Evolutionary conservation across 768 basidiomycete species (phyloP).

Genomic region (Phylloporus rhodoxanthus): DNA sequence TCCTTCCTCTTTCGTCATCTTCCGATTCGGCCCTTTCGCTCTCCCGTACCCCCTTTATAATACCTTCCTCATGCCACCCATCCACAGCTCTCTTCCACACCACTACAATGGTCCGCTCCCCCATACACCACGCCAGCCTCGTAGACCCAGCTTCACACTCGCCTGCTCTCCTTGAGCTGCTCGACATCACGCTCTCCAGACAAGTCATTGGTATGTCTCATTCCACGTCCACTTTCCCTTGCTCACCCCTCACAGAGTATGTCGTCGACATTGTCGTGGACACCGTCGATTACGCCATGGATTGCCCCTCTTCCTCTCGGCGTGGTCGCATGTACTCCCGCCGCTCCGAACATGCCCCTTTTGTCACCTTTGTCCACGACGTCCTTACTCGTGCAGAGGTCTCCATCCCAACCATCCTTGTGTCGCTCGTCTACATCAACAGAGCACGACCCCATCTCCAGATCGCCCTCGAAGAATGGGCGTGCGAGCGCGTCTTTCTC

Average conservation of each 20-base stretch:
- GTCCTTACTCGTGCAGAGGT: conserved; percentile 73
- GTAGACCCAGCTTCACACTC: conserved; percentile 61
- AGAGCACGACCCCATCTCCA: conserved; percentile 74
- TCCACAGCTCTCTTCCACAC: conserved; percentile 5
- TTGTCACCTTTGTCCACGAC: conserved; percentile 59
- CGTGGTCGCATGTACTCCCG: conserved; percentile 45
- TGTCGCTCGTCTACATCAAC: conserved; percentile 70
- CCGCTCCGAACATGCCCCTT: conserved; percentile 49
- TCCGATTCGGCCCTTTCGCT: conserved; percentile 33
- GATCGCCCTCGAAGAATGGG: conserved; percentile 80
- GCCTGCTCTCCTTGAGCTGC: conserved; percentile 60
- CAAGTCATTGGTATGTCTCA: conserved; percentile 56
- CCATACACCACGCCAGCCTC: conserved; percentile 46
- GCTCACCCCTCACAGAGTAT: conserved; percentile 46
- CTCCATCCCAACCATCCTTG: conserved; percentile 60
- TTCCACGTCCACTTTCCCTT: background rate
- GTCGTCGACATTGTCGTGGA: conserved; percentile 63
- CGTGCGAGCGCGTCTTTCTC: conserved; percentile 84
- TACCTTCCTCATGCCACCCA: conserved; percentile 6
- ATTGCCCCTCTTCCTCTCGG: conserved; percentile 52
- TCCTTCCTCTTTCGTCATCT: conserved; percentile 25
- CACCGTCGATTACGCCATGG: conserved; percentile 71
- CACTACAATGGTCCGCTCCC: conserved; percentile 22
- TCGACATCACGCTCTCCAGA: conserved; percentile 57
- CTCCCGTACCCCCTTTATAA: conserved; percentile 31